phyloP scores from a whole-genome alignment of 2,329 filamentous ascomycete species.

The Neospermospora avenae region DNA sequence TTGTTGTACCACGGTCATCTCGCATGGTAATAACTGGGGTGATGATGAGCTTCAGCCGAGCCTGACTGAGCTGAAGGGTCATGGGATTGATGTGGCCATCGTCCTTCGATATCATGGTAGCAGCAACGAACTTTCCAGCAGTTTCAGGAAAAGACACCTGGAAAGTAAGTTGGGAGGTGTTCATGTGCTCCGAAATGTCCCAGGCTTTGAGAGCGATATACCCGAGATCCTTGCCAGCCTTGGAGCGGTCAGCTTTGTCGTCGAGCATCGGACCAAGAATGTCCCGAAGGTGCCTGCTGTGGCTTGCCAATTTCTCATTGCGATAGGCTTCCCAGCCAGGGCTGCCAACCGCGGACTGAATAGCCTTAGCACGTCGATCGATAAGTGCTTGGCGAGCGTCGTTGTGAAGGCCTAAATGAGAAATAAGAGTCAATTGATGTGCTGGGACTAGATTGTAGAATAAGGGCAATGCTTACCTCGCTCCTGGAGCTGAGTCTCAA shows the following conservation, averaged over 20 bases:
- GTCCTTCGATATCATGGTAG: conserved; percentile 45
- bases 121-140: conserved; percentile 46
- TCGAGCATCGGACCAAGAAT: conserved; percentile 45
- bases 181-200: conserved; percentile 43
- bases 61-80: conserved; percentile 48
- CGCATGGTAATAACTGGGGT: conserved; percentile 54
- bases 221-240: conserved; percentile 41
- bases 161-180: conserved; percentile 40
- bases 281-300: conserved; percentile 37
- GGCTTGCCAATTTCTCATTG: conserved; percentile 15
- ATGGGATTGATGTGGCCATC: conserved; percentile 39
- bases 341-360: conserved; percentile 39
- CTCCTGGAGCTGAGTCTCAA: conserved; percentile 21
- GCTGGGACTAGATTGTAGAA: background rate
- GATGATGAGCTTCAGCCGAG: conserved; percentile 51
- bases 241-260: conserved; percentile 33
- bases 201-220: conserved; percentile 24
- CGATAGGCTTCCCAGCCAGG: conserved; percentile 34
- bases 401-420: conserved; percentile 20
- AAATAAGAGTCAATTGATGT: conserved; percentile 11
- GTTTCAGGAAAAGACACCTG: conserved; percentile 50
- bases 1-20: conserved; percentile 40
- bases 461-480: conserved; percentile 29
- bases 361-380: conserved; percentile 36
- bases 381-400: conserved; percentile 36